A percentile compares a stretch with the other conserved stretches of the same genome.
Evolutionary conservation across 495 filamentous ascomycete species (phyloP).

Genomic region (Melanomma pulvis-pyrius): DNA sequence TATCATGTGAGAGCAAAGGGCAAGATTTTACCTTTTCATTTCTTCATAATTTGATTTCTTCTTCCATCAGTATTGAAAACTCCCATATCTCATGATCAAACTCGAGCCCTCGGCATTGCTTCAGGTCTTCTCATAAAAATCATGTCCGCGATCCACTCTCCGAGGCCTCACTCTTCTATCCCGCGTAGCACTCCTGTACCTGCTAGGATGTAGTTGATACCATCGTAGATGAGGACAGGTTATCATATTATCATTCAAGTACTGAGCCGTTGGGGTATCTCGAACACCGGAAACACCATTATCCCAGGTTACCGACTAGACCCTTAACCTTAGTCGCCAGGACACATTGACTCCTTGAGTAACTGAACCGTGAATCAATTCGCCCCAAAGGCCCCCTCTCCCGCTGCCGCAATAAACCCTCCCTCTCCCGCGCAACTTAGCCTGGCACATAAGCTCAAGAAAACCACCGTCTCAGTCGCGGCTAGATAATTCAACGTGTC

Average conservation of each 20-base stretch:
- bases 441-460: slow-evolving; percentile 80
- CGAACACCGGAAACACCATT: neutral
- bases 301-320: neutral
- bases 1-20: too few relatives aligned
- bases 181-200: too few relatives aligned
- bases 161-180: too few relatives aligned
- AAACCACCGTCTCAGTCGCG: slow-evolving; percentile 93
- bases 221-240: too few relatives aligned
- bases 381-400: neutral
- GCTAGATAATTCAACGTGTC: slow-evolving; percentile 96
- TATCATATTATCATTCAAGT: neutral
- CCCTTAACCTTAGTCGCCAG: neutral
- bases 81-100: too few relatives aligned
- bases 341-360: neutral
- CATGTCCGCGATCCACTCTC: too few relatives aligned
- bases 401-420: slow-evolving; percentile 13
- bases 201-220: too few relatives aligned
- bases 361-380: neutral
- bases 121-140: too few relatives aligned
- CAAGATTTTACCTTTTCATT: too few relatives aligned
- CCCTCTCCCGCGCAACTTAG: slow-evolving; percentile 76
- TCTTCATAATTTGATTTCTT: too few relatives aligned
- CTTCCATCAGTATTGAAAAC: too few relatives aligned
- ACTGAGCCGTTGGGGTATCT: neutral
- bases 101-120: too few relatives aligned